Conservation (phyloP, 768 basidiomycete species). For the Punctularia strigosozonata region DNA sequence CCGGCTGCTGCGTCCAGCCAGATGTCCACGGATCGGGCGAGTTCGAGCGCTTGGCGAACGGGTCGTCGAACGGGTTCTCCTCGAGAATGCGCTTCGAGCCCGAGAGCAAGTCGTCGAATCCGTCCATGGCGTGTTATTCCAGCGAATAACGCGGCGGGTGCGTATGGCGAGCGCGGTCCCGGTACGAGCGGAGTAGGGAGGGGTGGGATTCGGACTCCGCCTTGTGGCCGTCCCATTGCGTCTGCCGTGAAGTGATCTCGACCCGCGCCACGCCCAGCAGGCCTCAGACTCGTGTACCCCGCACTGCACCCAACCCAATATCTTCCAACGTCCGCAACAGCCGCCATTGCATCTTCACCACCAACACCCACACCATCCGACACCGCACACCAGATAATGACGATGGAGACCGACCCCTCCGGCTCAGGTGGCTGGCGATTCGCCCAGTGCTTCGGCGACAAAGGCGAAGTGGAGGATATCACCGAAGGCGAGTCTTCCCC, state of each 20-base stretch:
- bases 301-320: slow-evolving; percentile 1
- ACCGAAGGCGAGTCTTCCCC: slow-evolving; percentile 59
- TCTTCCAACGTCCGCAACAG: too few relatives aligned
- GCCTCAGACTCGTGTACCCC: slow-evolving; percentile 2
- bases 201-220: too few relatives aligned
- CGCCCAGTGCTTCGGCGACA: slow-evolving; percentile 99
- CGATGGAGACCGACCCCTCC: slow-evolving; percentile 77
- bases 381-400: slow-evolving; percentile 16
- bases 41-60: slow-evolving; percentile 50
- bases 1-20: slow-evolving; percentile 23
- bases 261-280: too few relatives aligned
- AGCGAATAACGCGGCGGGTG: too few relatives aligned
- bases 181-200: too few relatives aligned
- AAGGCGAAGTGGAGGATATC: slow-evolving; percentile 98
- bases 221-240: too few relatives aligned
- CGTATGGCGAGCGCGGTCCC: too few relatives aligned
- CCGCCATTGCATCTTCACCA: slow-evolving; percentile 14
- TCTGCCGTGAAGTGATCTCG: too few relatives aligned
- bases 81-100: slow-evolving; percentile 52
- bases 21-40: slow-evolving; percentile 74
- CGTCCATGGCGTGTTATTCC: too few relatives aligned
- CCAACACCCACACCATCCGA: slow-evolving; percentile 12
- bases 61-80: slow-evolving; percentile 67
- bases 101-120: slow-evolving; percentile 66
- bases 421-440: slow-evolving; percentile 93